These are phyloP conservation scores for Epichloe brachyelytri DNA, from an alignment of 2,329 filamentous ascomycete species.

Conservation along the genomic window DNA sequence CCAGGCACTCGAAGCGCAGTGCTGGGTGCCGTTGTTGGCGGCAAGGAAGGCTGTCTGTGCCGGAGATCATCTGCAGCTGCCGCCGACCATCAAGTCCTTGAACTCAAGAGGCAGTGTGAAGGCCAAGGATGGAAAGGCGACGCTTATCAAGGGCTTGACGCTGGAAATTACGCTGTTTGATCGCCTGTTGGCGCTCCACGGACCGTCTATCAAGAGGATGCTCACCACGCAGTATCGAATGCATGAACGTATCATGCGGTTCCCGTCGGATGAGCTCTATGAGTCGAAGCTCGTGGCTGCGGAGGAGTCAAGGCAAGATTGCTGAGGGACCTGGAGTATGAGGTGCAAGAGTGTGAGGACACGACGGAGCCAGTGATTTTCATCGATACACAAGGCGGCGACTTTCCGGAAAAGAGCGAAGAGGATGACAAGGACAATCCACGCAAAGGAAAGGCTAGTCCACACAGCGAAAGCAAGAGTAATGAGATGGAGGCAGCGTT, in stretches of 20 bases:
- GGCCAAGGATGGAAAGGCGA: constrained; percentile 22
- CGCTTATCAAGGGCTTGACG: constrained; percentile 38
- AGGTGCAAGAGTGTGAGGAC: constrained; percentile 68
- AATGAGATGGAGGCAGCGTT: constrained; percentile 83
- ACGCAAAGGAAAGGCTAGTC: constrained; percentile 31
- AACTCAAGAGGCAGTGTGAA: constrained; percentile 36
- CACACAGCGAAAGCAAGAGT: constrained; percentile 58
- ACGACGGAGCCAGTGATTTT: constrained; percentile 82
- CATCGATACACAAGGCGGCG: constrained; percentile 90
- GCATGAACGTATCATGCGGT: constrained; percentile 92
- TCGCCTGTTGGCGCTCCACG: constrained; percentile 69
- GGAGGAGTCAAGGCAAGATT: constrained; percentile 63
- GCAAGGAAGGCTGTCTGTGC: constrained; percentile 80
- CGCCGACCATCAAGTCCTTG: constrained; percentile 82
- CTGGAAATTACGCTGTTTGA: constrained; percentile 92
- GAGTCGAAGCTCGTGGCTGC: constrained; percentile 69
- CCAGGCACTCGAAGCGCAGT: constrained; percentile 91
- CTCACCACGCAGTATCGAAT: constrained; percentile 96
- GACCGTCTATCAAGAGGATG: constrained; percentile 78
- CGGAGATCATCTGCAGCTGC: constrained; percentile 87
- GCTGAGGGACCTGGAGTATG: constrained; percentile 65
- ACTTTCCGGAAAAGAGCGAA: constrained; percentile 73
- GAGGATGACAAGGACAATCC: constrained; percentile 45
- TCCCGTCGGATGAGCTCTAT: constrained; percentile 83
- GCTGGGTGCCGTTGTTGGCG: constrained; percentile 79